Conservation (phyloP, 2,329 filamentous ascomycete species). For the Fusarium odoratissimum region DNA sequence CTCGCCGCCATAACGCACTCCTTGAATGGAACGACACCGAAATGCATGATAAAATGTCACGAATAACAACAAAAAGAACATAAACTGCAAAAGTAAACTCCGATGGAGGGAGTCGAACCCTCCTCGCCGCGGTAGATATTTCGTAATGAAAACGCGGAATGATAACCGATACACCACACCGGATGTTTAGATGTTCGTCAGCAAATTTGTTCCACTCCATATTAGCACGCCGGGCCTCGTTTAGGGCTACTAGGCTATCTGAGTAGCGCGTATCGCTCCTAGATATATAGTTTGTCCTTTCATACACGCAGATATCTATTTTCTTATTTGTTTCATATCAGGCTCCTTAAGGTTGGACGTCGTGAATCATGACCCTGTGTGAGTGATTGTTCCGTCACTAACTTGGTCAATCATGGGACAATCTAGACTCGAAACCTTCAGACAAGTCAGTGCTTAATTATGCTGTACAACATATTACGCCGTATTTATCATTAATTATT, state of each 20-base stretch:
- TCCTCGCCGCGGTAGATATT: conserved; percentile 13
- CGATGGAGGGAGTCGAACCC: conserved; percentile 28
- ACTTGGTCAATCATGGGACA: rapidly evolving
- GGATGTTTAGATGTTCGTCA: background rate
- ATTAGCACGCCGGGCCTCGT: rapidly evolving
- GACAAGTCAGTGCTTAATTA: background rate
- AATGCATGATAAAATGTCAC: background rate
- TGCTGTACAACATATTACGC: no score
- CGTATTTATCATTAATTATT: background rate
- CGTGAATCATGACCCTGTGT: rapidly evolving
- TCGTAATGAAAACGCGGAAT: conserved; percentile 22
- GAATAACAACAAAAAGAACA: background rate
- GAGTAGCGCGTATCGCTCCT: background rate
- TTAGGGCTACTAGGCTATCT: background rate
- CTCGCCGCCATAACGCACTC: no score
- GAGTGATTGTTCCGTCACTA: rapidly evolving
- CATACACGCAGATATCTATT: rapidly evolving
- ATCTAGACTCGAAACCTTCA: rapidly evolving
- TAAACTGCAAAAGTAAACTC: conserved; percentile 1
- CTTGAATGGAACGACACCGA: background rate
- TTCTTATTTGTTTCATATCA: rapidly evolving
- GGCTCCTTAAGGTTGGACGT: no score
- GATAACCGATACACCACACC: conserved; percentile 31
- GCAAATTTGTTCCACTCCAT: rapidly evolving
- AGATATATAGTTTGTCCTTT: rapidly evolving